Base-by-base conservation (phyloP, 257 asterid species). In the Misopates orontium region DNA sequence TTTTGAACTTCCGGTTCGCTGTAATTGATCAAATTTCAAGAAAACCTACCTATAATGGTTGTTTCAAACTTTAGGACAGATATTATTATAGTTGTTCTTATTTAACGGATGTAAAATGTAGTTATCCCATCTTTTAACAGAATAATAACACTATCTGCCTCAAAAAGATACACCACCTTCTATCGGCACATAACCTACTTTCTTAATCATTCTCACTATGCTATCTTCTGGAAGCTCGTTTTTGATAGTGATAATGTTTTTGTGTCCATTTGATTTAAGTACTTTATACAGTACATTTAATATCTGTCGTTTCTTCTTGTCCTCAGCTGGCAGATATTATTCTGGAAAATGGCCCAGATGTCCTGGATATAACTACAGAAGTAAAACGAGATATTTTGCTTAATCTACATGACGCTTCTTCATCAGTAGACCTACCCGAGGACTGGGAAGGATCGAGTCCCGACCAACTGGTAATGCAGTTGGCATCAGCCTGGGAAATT, bases 371-470 rank as follows among this genome's bases (percentile, higher is more conserved):
- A 66, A 95, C 98, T 12, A 71, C 76, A 84, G 98, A 88, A 64
- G 84, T 88, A 10, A 88, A 84, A 67, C 76, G 81, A 76, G 95
- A 87, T 68, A 75, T 88, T 54, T 56, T 94, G 72, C 73, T 86
- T 82, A 94, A 84, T 85, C 81, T 94, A 62, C 84, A 85, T 2
- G 95, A 87, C 59, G 86, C 84, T 5, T 74, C 84, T 61, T 85
- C 94, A 8, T 60, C 84, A 4, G 10, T 86, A 19, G 98, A 87
- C 19, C 76, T 80, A 3, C 85, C 98, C 0, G 96, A 91, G 77
- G 99, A 88, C 54, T 94, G 99, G 98, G 96, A 94, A 79, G 96
- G 96, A 67, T 84, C 89, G 2, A 66, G 91, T 16, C 88, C 96
- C 1, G 95, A 91, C 45, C 97, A 91, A 64, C 76, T 91, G 18